A percentile compares a stretch with the other conserved stretches of the same genome.
These are phyloP conservation scores for Ustilago cynodontis DNA, from an alignment of 1,284 basidiomycete species.

Conservation along the genomic window DNA sequence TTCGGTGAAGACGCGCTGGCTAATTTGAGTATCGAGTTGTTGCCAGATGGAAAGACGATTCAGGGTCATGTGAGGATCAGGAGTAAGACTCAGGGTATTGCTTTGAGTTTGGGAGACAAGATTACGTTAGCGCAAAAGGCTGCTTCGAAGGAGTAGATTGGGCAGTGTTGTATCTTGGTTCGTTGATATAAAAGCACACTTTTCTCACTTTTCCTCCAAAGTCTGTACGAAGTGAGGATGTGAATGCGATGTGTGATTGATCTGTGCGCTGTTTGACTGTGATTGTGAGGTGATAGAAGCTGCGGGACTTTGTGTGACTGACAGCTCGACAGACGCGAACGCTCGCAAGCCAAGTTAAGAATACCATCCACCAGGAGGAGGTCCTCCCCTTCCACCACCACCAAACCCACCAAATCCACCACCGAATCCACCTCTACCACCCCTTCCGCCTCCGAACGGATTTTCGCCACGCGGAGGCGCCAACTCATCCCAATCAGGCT, in stretches of 20 bases:
- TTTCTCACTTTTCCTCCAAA: neutral
- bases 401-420: slow-evolving; percentile 4
- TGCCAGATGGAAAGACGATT: slow-evolving; percentile 74
- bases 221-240: neutral
- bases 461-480: slow-evolving; percentile 48
- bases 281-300: no score
- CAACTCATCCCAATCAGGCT: slow-evolving; percentile 66
- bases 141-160: slow-evolving; percentile 24
- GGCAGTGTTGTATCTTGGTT: neutral
- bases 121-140: slow-evolving; percentile 72
- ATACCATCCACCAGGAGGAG: slow-evolving; percentile 27
- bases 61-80: slow-evolving; percentile 69
- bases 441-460: slow-evolving; percentile 11
- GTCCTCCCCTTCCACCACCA: neutral
- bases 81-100: slow-evolving; percentile 75
- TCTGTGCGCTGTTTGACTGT: neutral
- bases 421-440: slow-evolving; percentile 11
- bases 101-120: slow-evolving; percentile 89
- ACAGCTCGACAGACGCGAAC: neutral
- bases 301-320: neutral
- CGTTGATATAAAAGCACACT: neutral
- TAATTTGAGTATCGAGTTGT: slow-evolving; percentile 92
- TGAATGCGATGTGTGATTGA: neutral
- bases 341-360: neutral
- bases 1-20: slow-evolving; percentile 98